Conservation (phyloP, 306 rosid genomes). For the Vigna angularis region DNA sequence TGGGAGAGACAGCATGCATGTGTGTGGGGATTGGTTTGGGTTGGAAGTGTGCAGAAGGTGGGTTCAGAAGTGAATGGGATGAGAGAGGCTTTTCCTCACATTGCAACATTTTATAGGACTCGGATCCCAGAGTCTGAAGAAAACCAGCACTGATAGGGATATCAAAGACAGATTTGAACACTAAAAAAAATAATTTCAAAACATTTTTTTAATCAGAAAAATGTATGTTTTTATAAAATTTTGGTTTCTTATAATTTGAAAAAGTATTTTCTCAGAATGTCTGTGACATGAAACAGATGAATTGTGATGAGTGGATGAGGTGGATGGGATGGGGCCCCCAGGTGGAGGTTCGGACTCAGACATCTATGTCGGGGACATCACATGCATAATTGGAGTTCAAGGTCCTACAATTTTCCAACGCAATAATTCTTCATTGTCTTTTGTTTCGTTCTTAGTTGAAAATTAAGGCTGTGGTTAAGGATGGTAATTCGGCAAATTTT, state of each 20-base stretch:
- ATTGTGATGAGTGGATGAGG: not conserved
- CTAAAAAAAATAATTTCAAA: too few species aligned
- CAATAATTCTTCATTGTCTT: not conserved
- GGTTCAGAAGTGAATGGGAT: too few species aligned
- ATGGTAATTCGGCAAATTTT: not conserved
- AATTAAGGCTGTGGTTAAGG: not conserved
- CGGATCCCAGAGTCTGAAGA: not conserved
- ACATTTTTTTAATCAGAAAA: too few species aligned
- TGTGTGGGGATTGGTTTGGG: not conserved
- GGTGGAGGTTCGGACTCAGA: not conserved
- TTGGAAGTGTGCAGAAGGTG: not conserved
- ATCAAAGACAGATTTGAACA: too few species aligned
- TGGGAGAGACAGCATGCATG: not conserved
- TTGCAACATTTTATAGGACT: constrained; percentile 28
- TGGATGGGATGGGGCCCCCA: not conserved
- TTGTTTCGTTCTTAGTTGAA: not conserved
- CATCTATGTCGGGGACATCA: not conserved
- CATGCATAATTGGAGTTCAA: constrained; percentile 10
- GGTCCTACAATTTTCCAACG: constrained; percentile 16
- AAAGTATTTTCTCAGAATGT: too few species aligned
- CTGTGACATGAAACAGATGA: not conserved
- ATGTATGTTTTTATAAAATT: too few species aligned
- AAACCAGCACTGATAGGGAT: not conserved
- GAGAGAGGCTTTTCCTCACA: not conserved
- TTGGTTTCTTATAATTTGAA: too few species aligned